Conservation (phyloP, 352 stramenopile genomes). For the Globisporangium mamillatum region DNA sequence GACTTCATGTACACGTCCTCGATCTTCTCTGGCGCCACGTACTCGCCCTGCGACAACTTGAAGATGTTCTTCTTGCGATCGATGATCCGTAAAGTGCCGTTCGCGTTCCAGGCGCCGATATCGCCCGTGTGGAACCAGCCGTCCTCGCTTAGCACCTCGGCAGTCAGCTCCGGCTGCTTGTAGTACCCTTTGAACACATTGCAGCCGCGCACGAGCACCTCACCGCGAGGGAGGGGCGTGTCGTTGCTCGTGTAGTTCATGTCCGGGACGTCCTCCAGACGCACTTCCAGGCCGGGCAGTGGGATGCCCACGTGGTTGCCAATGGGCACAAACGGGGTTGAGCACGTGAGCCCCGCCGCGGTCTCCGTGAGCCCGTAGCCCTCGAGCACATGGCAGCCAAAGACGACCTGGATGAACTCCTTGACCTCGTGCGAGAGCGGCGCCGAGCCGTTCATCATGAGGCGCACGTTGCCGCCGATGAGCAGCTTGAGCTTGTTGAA, state of each 20-base stretch:
- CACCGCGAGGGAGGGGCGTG: not conserved
- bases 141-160: conserved; percentile 1
- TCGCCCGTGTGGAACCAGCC: conserved; percentile 93
- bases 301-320: conserved; percentile 8
- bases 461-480: conserved; percentile 82
- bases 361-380: conserved; percentile 95
- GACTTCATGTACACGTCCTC: conserved; percentile 77
- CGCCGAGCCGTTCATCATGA: conserved; percentile 92
- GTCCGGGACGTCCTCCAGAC: not conserved
- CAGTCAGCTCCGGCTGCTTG: not conserved
- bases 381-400: conserved; percentile 88
- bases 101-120: conserved; percentile 90
- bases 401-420: conserved; percentile 91
- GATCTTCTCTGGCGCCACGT: conserved; percentile 94
- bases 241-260: conserved; percentile 6
- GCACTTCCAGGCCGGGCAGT: conserved; percentile 1
- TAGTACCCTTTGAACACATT: conserved; percentile 9
- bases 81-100: conserved; percentile 86
- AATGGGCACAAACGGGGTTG: conserved; percentile 1
- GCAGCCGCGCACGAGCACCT: conserved; percentile 4
- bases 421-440: conserved; percentile 90
- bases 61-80: conserved; percentile 92
- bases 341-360: conserved; percentile 61
- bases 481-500: conserved; percentile 93
- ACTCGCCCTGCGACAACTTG: conserved; percentile 92